phyloP scores from a whole-genome alignment of 306 rosid genomes.

The Vigna trinervia region DNA sequence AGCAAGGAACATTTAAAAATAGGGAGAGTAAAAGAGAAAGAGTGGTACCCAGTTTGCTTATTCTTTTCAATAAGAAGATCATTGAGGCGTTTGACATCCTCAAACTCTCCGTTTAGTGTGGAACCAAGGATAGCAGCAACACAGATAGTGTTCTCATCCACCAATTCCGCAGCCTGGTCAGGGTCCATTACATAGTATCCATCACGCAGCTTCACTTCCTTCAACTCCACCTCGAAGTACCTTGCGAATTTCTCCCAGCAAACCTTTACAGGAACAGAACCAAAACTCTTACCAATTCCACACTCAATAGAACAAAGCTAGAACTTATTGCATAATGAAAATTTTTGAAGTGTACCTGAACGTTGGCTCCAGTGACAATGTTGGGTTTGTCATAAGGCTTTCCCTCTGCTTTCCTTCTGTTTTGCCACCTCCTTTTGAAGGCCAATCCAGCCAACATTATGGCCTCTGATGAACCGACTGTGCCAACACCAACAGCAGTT shows the following conservation, averaged over 20 bases:
- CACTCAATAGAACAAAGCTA: background rate
- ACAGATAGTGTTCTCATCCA: constrained; percentile 93
- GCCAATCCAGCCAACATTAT: constrained; percentile 98
- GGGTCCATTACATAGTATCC: constrained; percentile 91
- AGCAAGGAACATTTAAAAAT: background rate
- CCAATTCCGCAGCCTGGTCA: constrained; percentile 79
- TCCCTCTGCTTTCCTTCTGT: constrained; percentile 64
- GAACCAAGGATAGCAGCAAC: constrained; percentile 97
- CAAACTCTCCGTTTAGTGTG: constrained; percentile 93
- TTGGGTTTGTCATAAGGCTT: constrained; percentile 84
- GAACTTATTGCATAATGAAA: background rate
- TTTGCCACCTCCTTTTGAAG: constrained; percentile 94
- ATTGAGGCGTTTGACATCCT: constrained; percentile 85
- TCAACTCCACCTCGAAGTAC: constrained; percentile 94
- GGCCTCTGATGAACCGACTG: constrained; percentile 96
- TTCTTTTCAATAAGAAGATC: constrained; percentile 79
- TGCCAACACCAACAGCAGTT: constrained; percentile 90
- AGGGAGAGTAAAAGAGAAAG: background rate
- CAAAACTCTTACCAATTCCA: background rate
- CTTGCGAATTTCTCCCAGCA: constrained; percentile 99
- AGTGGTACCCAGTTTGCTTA: constrained; percentile 70
- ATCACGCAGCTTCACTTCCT: constrained; percentile 81
- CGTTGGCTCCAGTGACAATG: constrained; percentile 96
- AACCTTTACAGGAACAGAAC: constrained; percentile 54
- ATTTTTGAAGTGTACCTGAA: constrained; percentile 61